Evolutionary conservation across 179 eudicot species (phyloP), one percentile per base, ranked within the genome.

Genomic region (Amaranthus tricolor): DNA sequence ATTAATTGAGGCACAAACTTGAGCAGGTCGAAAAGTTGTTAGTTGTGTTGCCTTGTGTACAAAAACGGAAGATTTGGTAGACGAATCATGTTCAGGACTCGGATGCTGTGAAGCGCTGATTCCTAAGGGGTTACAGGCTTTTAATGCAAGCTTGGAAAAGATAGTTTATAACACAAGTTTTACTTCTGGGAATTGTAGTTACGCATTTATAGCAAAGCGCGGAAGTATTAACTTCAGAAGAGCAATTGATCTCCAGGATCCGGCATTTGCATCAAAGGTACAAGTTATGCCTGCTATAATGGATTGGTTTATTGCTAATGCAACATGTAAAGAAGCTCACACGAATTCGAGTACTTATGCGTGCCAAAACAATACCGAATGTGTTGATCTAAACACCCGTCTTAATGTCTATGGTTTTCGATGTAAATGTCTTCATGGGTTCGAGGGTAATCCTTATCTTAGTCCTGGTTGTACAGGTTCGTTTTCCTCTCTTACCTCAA

Each of bases 41-140:
- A 81, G 83, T 15, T 87, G 90, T 65, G 66, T 78, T 0, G 20
- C 88, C 0, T 20, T 76, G 13, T 89, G 93, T 66, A 71, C 84
- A 0, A 49, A 69, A 17, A 45, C 62, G 0, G 80, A 68, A 53
- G 90, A 87, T 44, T 77, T 86, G n/a, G 45, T 64, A 6, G 77
- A 60, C 20, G 79, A 84, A 13, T 43, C 63, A 5, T 89, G 92
- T 50, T 77, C 81, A 0, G 89, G 92, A 3, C 68, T 80, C 11
- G 93, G 91, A 9, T 89, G 93, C 66, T 87, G 89, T 74, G 85
- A 89, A 68, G 78, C 78, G 12, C 20, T 81, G 0, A 63, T 86
- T 19, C 87, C 89, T 0, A 83, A 62, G 71, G 89, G 85, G 7
- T 16, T 80, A 5, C 82, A 80, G 44, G 53, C 6, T 13, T 84